Evolutionary conservation across 2,329 filamentous ascomycete genomes (phyloP), one percentile per base, ranked within the genome.

Genomic region (Akanthomyces dipterigenus): DNA sequence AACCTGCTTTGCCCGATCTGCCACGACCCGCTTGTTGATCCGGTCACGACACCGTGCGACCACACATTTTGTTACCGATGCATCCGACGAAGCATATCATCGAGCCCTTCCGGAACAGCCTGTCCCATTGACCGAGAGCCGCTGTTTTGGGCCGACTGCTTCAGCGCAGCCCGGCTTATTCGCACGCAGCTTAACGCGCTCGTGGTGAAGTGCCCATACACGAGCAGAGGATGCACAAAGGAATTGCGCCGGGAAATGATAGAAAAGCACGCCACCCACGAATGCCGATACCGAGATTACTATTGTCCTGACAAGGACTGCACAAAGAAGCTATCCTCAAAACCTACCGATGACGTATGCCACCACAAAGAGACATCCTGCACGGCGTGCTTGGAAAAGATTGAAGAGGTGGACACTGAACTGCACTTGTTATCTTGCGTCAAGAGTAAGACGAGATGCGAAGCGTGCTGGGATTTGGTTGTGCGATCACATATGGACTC

Each of bases 31-130:
- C 78, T 88, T 46, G 75, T 88, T 53, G 77, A 82, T 16, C 85
- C 86, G 0, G 77, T 85, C 53, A 85, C 85, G 46, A 87, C 85
- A 1, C 74, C 76, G 8, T 88, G 86, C 71, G 82, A 86, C 62
- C 86, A 88, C 69, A 85, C 84, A 14, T 88, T 88, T 69, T 88
- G 86, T 67, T 79, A 80, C 56, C 75, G 76, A 5, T 88, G 86
- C 67, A 75, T 88, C 55, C 73, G 75, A 31, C 69, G 75, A 36
- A 75, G 75, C 66, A 75, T 76, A 51, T 68, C 73, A 12, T 74
- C 73, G 2, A 76, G 75, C 48, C 75, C 75, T 7, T 73, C 75
- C 1, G 73, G 75, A 5, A 71, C 72, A 1, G 71, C 76, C 38
- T 88, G 85, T 62, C 85, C 85, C 2, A 80, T 87, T 61, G 85